These are phyloP conservation scores for Globisporangium iwayamae DNA, from an alignment of 352 stramenopile species.

Conservation along the genomic window DNA sequence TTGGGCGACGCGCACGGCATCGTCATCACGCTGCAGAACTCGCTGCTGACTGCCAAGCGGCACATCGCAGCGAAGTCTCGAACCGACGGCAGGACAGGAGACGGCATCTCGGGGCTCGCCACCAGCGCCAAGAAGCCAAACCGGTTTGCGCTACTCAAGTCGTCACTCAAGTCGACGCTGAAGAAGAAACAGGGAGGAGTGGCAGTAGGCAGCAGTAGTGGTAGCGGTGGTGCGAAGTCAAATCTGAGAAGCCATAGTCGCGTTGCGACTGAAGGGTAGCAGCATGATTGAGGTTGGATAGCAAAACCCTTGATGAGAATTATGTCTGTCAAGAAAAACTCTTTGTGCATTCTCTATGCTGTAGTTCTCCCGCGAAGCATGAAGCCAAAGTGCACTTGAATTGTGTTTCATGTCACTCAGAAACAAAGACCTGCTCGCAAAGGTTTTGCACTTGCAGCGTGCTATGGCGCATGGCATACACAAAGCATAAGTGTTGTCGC, in stretches of 20 bases:
- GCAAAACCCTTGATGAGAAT: too few species aligned
- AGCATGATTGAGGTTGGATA: neutral
- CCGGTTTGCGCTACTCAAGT: constrained; percentile 33
- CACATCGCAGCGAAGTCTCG: constrained; percentile 48
- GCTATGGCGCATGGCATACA: too few species aligned
- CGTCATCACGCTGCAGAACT: constrained; percentile 90
- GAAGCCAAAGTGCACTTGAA: too few species aligned
- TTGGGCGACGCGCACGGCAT: constrained; percentile 90
- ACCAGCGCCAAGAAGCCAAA: constrained; percentile 17
- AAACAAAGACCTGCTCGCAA: too few species aligned
- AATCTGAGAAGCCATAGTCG: constrained; percentile 12
- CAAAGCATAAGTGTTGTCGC: too few species aligned
- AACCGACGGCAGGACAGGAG: constrained; percentile 40
- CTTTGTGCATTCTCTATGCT: too few species aligned
- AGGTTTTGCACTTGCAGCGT: too few species aligned
- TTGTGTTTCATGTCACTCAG: too few species aligned
- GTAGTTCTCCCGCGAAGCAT: too few species aligned
- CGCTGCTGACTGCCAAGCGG: constrained; percentile 72
- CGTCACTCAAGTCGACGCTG: constrained; percentile 36
- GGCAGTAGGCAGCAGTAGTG: constrained; percentile 20
- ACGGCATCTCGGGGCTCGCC: constrained; percentile 43
- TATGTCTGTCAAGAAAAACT: too few species aligned
- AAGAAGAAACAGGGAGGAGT: constrained; percentile 30
- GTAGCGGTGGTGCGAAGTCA: constrained; percentile 11
- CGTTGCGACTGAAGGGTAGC: constrained; percentile 9